A percentile compares a stretch with the other conserved stretches of the same genome.
Evolutionary conservation across 352 stramenopile genomes (phyloP).

Genomic region (Globisporangium echinulatum): DNA sequence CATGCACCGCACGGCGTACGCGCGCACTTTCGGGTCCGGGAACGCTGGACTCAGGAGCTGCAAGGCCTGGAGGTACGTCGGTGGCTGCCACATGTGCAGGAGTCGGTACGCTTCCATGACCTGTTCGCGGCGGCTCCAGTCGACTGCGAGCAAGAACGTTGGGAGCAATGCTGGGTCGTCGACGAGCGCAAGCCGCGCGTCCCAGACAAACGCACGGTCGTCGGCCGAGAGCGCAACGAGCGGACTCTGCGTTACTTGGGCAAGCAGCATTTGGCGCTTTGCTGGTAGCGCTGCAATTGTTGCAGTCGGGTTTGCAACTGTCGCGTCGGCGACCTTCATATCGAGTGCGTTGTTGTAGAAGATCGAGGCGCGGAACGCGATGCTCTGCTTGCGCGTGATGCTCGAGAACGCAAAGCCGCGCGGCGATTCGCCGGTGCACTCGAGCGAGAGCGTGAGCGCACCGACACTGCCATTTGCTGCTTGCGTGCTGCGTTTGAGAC

Average conservation of each 20-base stretch:
- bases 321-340: constrained; percentile 4
- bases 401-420: constrained; percentile 64
- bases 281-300: constrained; percentile 21
- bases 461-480: constrained; percentile 30
- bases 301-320: no score
- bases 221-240: constrained; percentile 50
- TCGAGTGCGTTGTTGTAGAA: constrained; percentile 30
- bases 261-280: constrained; percentile 40
- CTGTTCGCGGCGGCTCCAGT: constrained; percentile 75
- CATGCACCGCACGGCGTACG: constrained; percentile 88
- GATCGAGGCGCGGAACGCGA: constrained; percentile 65
- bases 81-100: constrained; percentile 69
- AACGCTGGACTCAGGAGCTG: constrained; percentile 83
- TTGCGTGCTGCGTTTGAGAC: constrained; percentile 24
- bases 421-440: constrained; percentile 28
- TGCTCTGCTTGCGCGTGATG: constrained; percentile 35
- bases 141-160: constrained; percentile 78
- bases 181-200: constrained; percentile 41
- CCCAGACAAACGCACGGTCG: constrained; percentile 70
- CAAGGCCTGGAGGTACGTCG: constrained; percentile 79
- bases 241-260: constrained; percentile 52
- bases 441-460: constrained; percentile 36
- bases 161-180: constrained; percentile 75
- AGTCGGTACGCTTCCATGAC: constrained; percentile 79
- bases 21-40: constrained; percentile 89